These are phyloP conservation scores for Nigrospora osmanthi DNA, from an alignment of 2,329 filamentous ascomycete genomes.

Conservation along the genomic window DNA sequence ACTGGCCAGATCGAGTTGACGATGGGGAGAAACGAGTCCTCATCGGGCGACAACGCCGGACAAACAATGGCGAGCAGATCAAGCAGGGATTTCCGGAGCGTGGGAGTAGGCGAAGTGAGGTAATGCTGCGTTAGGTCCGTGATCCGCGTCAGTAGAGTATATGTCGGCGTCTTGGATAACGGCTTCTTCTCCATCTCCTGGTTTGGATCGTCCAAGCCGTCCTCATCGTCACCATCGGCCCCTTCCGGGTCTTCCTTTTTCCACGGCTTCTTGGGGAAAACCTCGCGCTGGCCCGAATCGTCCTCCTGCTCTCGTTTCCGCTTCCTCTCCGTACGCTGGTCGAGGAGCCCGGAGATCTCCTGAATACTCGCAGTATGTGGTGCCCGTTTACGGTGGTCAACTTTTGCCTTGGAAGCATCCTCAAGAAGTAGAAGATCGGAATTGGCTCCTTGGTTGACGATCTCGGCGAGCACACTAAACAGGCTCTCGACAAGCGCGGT, in stretches of 20 bases:
- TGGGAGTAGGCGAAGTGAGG: conserved; percentile 75
- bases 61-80: conserved; percentile 67
- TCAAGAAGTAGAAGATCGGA: conserved; percentile 41
- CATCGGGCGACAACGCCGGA: conserved; percentile 64
- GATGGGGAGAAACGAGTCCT: conserved; percentile 79
- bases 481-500: conserved; percentile 75
- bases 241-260: conserved; percentile 14
- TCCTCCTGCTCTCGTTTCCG: conserved; percentile 22
- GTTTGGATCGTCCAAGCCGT: conserved; percentile 24
- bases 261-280: conserved; percentile 24
- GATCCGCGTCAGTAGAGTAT: conserved; percentile 74
- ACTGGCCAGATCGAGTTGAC: conserved; percentile 90
- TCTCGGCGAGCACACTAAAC: conserved; percentile 73
- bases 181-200: conserved; percentile 39
- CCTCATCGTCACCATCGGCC: conserved; percentile 23
- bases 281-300: conserved; percentile 12
- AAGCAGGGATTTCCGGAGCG: conserved; percentile 71
- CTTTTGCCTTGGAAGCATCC: conserved; percentile 22
- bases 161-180: conserved; percentile 67
- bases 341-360: conserved; percentile 49
- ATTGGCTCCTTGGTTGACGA: conserved; percentile 74
- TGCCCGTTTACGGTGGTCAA: conserved; percentile 34
- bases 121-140: conserved; percentile 82
- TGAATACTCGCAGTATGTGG: conserved; percentile 27
- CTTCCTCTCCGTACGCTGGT: conserved; percentile 48